These are phyloP conservation scores for Cicer cuneatum DNA, from an alignment of 306 rosid genomes.

Conservation along the genomic window DNA sequence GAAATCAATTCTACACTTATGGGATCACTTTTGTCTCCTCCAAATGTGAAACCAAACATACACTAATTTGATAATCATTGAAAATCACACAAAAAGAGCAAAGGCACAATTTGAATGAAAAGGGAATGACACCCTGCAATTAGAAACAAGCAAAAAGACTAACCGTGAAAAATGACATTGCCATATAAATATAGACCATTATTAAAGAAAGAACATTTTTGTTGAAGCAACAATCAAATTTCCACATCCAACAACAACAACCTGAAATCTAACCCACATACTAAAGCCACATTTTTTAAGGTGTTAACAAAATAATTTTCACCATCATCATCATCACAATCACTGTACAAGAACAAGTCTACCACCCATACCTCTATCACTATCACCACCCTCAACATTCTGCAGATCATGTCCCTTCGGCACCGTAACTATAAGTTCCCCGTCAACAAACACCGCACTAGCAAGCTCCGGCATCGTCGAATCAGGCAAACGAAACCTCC, in stretches of 20 bases:
- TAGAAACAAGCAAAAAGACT: conserved; percentile 19
- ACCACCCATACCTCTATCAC: conserved; percentile 68
- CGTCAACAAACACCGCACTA: conserved; percentile 78
- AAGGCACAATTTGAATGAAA: conserved; percentile 13
- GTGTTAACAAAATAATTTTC: conserved; percentile 34
- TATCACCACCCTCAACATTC: conserved; percentile 47
- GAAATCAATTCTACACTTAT: too few species aligned
- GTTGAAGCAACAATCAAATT: conserved; percentile 47
- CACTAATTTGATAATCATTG: background rate
- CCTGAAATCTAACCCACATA: conserved; percentile 55
- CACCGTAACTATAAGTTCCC: conserved; percentile 92
- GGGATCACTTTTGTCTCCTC: too few species aligned
- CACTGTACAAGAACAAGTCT: conserved; percentile 95
- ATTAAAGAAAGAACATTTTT: conserved; percentile 36
- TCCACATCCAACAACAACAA: conserved; percentile 44
- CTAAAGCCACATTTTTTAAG: conserved; percentile 43
- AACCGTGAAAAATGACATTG: conserved; percentile 39
- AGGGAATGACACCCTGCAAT: background rate
- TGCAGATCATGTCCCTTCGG: conserved; percentile 63
- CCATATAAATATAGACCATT: conserved; percentile 30
- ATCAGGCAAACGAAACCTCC: conserved; percentile 97
- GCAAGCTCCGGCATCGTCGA: conserved; percentile 92
- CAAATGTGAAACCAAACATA: background rate
- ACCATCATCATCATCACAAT: conserved; percentile 38
- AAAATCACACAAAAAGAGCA: conserved; percentile 10